Conservation (phyloP, 768 basidiomycete genomes). For the Leccinum barrowsii region DNA sequence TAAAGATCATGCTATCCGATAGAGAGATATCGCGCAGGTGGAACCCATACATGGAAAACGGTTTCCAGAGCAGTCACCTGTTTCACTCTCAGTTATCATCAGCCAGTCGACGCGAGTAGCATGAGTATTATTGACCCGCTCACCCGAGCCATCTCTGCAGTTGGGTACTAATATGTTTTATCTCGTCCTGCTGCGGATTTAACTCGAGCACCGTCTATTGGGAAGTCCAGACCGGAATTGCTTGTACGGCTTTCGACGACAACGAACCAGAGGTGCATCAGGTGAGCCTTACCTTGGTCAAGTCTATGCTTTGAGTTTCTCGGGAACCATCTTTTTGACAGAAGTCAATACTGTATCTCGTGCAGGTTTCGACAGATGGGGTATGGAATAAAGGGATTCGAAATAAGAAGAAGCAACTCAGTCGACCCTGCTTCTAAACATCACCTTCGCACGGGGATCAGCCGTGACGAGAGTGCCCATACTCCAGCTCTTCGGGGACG, state of each 20-base stretch:
- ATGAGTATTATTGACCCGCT: not conserved
- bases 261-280: not conserved
- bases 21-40: not conserved
- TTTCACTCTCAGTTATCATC: not conserved
- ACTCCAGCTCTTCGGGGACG: not conserved
- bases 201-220: not conserved
- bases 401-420: not conserved
- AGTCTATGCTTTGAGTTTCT: not conserved
- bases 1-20: not conserved
- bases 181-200: no score
- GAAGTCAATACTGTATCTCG: not conserved
- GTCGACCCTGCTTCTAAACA: constrained; percentile 13
- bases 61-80: not conserved
- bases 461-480: not conserved
- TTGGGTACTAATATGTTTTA: not conserved
- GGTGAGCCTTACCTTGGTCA: not conserved
- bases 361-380: not conserved
- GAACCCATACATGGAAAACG: not conserved
- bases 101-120: not conserved
- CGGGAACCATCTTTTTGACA: not conserved
- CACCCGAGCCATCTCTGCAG: not conserved
- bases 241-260: not conserved
- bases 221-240: not conserved
- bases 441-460: constrained; percentile 4
- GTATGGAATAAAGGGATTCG: not conserved